Evolutionary conservation across 169 alveolate genomes (phyloP).

Genomic region (Babesia ovata): DNA sequence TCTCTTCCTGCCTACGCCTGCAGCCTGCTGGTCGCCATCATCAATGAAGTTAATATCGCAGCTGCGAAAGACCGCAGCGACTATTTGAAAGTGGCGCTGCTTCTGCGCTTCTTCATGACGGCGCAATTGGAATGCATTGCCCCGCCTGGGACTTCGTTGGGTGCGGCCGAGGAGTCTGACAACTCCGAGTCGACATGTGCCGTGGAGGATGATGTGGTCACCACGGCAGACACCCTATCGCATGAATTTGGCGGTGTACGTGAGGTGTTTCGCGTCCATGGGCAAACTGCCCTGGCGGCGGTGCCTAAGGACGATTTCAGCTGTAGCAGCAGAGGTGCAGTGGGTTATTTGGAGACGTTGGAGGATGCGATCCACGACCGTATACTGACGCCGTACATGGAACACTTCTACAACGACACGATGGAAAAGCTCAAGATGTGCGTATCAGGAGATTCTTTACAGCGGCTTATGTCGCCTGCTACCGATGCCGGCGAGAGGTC

Average conservation of each 20-base stretch:
- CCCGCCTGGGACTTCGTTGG: not conserved
- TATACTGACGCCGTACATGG: conserved; percentile 23
- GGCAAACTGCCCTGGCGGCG: not conserved
- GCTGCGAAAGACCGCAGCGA: conserved; percentile 46
- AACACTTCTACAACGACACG: conserved; percentile 7
- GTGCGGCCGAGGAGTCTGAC: conserved; percentile 2
- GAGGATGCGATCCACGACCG: conserved; percentile 6
- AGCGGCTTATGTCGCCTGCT: not conserved
- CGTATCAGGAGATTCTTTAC: not conserved
- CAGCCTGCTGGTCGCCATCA: conserved; percentile 17
- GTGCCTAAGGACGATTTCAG: not conserved
- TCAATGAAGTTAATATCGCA: conserved; percentile 18
- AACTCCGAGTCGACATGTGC: conserved; percentile 14
- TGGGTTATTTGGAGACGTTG: not conserved
- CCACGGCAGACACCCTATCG: not conserved
- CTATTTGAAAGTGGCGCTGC: conserved; percentile 32
- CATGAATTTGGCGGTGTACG: not conserved
- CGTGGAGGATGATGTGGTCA: not conserved
- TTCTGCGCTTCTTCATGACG: conserved; percentile 34
- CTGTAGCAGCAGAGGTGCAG: not conserved
- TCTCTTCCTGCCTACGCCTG: conserved; percentile 24
- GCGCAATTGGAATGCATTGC: conserved; percentile 12
- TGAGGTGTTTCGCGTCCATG: not conserved
- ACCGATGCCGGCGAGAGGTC: not conserved
- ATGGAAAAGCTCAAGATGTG: conserved; percentile 11